These are phyloP conservation scores for Cladophialophora yegresii DNA, from an alignment of 2,329 filamentous ascomycete species.

Conservation along the genomic window DNA sequence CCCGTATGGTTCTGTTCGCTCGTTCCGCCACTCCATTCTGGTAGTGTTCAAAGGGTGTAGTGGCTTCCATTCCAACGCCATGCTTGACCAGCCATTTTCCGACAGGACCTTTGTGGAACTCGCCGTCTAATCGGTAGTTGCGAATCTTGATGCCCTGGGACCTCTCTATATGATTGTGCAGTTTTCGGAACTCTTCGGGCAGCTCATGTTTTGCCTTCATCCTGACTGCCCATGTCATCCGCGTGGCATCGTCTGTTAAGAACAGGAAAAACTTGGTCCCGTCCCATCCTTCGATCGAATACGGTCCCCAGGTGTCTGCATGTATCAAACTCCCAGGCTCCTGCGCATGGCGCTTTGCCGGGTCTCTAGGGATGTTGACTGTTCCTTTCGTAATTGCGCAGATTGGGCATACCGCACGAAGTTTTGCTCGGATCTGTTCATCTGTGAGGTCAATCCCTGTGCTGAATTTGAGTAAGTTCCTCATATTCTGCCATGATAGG, in stretches of 20 bases:
- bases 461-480: neutral
- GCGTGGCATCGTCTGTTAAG: slow-evolving; percentile 17
- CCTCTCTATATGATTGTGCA: slow-evolving; percentile 8
- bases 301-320: neutral
- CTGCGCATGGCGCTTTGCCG: neutral
- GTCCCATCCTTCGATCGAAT: neutral
- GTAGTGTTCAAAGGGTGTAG: slow-evolving; percentile 13
- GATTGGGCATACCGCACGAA: neutral
- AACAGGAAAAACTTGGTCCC: slow-evolving; percentile 1
- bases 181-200: neutral
- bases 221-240: slow-evolving; percentile 13
- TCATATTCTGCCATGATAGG: neutral
- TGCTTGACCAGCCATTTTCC: slow-evolving; percentile 1
- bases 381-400: neutral
- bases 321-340: neutral
- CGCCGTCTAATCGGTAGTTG: slow-evolving; percentile 14
- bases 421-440: neutral
- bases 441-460: neutral
- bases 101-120: slow-evolving; percentile 14
- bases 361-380: neutral
- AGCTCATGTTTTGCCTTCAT: neutral
- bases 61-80: slow-evolving; percentile 8
- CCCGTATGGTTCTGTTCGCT: slow-evolving; percentile 14
- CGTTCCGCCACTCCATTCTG: slow-evolving; percentile 21
- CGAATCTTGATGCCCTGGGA: slow-evolving; percentile 3